Base-by-base conservation (phyloP, 176 grass and related monocot species). In the Oropetium thomaeum region DNA sequence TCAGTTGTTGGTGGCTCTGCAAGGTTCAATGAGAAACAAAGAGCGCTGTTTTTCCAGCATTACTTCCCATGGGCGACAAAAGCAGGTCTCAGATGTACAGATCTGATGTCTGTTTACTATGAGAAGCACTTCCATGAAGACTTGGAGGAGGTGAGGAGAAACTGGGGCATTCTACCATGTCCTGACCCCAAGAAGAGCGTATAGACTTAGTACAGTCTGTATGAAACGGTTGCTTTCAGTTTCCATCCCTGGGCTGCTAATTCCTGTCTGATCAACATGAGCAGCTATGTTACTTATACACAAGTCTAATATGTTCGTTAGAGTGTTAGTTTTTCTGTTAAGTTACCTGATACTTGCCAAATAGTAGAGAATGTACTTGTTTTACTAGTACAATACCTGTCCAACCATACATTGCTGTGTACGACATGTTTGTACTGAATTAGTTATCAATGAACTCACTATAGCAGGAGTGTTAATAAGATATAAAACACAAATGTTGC, bases 51-150 rank as follows among this genome's bases (percentile, higher is more conserved):
- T 83, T 91, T 92, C 77, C 71, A 75, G 68, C 91, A 99, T 65
- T 92, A 95, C 73, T 82, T 95, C 52, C 91, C 96, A 31, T 95
- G 96, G 91, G 91, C 91, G 7, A 58, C 84, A 43, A 67, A 84
- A 55, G 87, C 96, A 31, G 91, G 91, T 65, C 45, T 92, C 20
- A 83, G 64, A 32, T 88, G 70, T 41, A 89, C 88, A 16, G 59
- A 95, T 88, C 76, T 95, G 84, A 99, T 99, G 86, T 92, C 84
- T 38, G 54, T 99, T 22, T 99, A 99, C 76, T 99, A 92, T 20
- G 96, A 98, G 73, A 95, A 99, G 51, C 96, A 95, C 41, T 99
- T 99, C 42, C 76, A 89, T 60, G 96, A 99, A 57, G 82, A 92
- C 74, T 78, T 99, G 9, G 87, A 86, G 69, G 75, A 92, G 58